Evolutionary conservation across 441 rosid species (phyloP).

Genomic region (Manihot esculenta): DNA sequence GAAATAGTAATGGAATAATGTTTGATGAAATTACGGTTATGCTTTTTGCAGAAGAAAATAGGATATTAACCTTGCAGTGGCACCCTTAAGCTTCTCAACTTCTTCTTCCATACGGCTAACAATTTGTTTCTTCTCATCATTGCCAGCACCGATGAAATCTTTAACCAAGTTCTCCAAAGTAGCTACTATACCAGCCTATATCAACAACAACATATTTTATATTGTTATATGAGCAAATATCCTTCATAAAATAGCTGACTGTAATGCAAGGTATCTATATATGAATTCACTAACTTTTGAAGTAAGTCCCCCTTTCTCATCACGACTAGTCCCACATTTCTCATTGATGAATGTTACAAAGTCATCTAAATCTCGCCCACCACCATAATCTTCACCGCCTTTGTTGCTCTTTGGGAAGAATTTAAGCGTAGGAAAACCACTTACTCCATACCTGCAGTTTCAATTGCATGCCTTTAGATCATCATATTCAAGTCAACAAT

Average conservation of each 20-base stretch:
- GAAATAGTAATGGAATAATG: background rate
- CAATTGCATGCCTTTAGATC: background rate
- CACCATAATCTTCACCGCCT: conserved; percentile 91
- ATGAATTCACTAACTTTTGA: conserved; percentile 50
- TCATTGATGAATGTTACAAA: conserved; percentile 84
- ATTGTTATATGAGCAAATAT: background rate
- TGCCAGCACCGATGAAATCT: conserved; percentile 67
- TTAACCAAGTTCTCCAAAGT: conserved; percentile 71
- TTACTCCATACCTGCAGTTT: conserved; percentile 70
- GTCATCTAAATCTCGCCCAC: conserved; percentile 83
- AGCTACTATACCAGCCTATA: conserved; percentile 81
- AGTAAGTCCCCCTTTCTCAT: conserved; percentile 78
- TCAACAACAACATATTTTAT: conserved; percentile 3
- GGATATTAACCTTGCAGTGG: conserved; percentile 48
- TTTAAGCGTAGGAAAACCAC: conserved; percentile 89
- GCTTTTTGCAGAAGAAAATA: background rate
- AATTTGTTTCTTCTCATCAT: conserved; percentile 68
- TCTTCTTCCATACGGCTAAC: conserved; percentile 68
- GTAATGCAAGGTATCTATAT: background rate
- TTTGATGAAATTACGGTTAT: too few species aligned
- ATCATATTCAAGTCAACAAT: background rate
- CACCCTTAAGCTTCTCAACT: conserved; percentile 69
- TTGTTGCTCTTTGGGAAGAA: conserved; percentile 89
- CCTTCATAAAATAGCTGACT: background rate
- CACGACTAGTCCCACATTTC: conserved; percentile 75